Conservation (phyloP, 2,329 filamentous ascomycete genomes). For the Metarhizium guizhouense region DNA sequence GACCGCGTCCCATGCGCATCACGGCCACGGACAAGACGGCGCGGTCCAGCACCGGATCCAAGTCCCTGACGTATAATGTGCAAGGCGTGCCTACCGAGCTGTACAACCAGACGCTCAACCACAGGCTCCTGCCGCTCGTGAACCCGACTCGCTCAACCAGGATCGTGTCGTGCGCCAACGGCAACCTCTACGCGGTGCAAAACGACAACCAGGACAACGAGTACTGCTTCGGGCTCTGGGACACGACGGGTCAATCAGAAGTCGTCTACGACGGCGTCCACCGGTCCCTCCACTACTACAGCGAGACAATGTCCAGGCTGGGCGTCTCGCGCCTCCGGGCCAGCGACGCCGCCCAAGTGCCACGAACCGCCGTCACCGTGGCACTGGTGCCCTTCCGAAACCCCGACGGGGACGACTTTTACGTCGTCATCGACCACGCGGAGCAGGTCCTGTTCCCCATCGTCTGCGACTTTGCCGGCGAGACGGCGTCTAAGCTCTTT, state of each 20-base stretch:
- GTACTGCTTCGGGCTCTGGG: constrained; percentile 16
- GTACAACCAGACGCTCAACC: constrained; percentile 13
- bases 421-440: constrained; percentile 13
- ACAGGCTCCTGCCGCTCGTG: constrained; percentile 13
- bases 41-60: background rate
- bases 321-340: constrained; percentile 22
- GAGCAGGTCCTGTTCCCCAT: constrained; percentile 17
- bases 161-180: constrained; percentile 22
- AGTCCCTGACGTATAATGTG: constrained; percentile 2
- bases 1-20: background rate
- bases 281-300: constrained; percentile 24
- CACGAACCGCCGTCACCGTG: constrained; percentile 10
- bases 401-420: constrained; percentile 9
- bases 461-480: constrained; percentile 18
- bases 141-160: constrained; percentile 11
- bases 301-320: constrained; percentile 19
- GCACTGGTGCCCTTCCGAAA: constrained; percentile 10
- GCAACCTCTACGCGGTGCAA: constrained; percentile 22
- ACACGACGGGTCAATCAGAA: constrained; percentile 8
- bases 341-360: constrained; percentile 10
- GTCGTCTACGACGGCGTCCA: constrained; percentile 14
- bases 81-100: background rate
- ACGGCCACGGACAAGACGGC: no score
- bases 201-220: constrained; percentile 10
- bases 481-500: constrained; percentile 16